A percentile compares a stretch with the other conserved stretches of the same genome.
phyloP scores from a whole-genome alignment of 306 rosid species.

The Psophocarpus tetragonolobus region DNA sequence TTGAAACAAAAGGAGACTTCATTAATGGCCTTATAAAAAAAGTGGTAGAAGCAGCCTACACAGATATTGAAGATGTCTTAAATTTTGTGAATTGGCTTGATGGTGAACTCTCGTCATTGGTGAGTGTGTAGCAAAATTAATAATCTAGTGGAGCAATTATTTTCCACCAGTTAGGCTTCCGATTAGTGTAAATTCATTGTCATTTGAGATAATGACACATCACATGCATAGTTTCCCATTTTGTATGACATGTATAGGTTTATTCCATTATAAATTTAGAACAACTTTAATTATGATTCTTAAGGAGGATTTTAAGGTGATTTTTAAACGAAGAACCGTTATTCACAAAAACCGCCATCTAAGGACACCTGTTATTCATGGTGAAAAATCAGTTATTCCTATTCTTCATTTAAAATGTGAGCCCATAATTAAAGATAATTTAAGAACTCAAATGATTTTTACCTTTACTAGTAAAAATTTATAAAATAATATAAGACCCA shows the following conservation, averaged over 20 bases:
- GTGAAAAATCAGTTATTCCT: no score
- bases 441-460: no score
- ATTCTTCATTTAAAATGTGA: no score
- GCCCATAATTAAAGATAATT: no score
- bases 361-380: no score
- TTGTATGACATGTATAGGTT: background rate
- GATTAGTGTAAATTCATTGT: background rate
- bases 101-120: slow-evolving; percentile 75
- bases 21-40: slow-evolving; percentile 67
- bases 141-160: background rate
- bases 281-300: no score
- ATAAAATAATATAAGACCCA: no score
- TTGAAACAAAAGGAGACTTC: slow-evolving; percentile 80
- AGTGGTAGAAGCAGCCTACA: slow-evolving; percentile 64
- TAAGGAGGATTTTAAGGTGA: no score
- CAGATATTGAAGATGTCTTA: slow-evolving; percentile 71
- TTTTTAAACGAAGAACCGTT: no score
- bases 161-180: background rate
- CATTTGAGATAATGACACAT: background rate
- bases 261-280: background rate
- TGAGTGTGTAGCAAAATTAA: slow-evolving; percentile 36
- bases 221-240: background rate
- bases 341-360: no score
- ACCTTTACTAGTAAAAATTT: no score
- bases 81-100: slow-evolving; percentile 89